Percentiles rank a stretch among this genome's conserved stretches.
Conservation (phyloP, 352 stramenopile species). For the Globisporangium radiosum region DNA sequence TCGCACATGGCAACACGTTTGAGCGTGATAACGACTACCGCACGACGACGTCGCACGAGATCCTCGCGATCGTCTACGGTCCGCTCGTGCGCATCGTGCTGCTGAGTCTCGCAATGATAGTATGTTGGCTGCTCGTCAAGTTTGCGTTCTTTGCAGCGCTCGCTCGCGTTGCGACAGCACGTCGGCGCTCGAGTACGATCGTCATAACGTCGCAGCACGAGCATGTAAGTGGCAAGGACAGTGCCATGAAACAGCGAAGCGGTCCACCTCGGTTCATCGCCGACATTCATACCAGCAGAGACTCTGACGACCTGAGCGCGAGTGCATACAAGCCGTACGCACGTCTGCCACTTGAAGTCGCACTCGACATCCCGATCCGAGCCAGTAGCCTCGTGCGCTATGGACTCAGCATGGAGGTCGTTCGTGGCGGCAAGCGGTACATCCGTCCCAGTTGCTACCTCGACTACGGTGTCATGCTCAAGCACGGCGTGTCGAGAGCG, state of each 20-base stretch:
- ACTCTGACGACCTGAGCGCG: not conserved
- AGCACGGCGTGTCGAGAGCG: slow-evolving; percentile 13
- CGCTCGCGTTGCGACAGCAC: not conserved
- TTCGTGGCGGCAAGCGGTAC: slow-evolving; percentile 16
- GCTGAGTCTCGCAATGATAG: slow-evolving; percentile 4
- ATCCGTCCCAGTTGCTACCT: slow-evolving; percentile 27
- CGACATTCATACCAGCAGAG: no score
- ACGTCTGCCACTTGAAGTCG: slow-evolving; percentile 19
- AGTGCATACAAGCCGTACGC: slow-evolving; percentile 8
- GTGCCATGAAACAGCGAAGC: no score
- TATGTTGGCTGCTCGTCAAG: slow-evolving; percentile 1
- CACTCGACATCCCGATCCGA: slow-evolving; percentile 17
- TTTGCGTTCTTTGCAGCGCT: slow-evolving; percentile 1
- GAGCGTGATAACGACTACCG: slow-evolving; percentile 15
- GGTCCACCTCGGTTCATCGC: no score
- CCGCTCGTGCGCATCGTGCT: slow-evolving; percentile 11
- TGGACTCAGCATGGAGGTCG: slow-evolving; percentile 22
- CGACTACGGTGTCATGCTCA: slow-evolving; percentile 28
- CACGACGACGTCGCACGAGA: slow-evolving; percentile 2
- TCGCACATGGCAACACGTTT: slow-evolving; percentile 21
- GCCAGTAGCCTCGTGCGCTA: slow-evolving; percentile 20
- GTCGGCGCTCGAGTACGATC: not conserved
- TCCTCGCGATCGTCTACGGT: slow-evolving; percentile 16
- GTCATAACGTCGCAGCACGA: not conserved
- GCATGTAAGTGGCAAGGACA: no score